Evolutionary conservation across 2,329 filamentous ascomycete species (phyloP).

Genomic region (Fusarium sp.): DNA sequence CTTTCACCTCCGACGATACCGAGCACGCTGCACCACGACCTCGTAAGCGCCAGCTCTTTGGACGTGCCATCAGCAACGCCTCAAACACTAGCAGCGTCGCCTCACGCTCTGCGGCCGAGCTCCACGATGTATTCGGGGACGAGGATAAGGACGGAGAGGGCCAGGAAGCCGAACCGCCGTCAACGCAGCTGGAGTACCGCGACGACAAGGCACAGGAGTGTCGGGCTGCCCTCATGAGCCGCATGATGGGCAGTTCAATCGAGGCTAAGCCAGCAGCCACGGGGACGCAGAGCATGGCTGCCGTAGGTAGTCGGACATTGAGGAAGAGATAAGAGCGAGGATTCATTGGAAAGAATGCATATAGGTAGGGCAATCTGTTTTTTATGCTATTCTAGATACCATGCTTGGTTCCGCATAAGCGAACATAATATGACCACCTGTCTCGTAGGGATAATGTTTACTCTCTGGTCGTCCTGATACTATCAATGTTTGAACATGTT

Average conservation of each 20-base stretch:
- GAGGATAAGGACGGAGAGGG: conserved; percentile 40
- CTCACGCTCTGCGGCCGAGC: conserved; percentile 53
- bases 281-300: conserved; percentile 12
- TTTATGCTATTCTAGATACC: conserved; percentile 1
- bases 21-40: conserved; percentile 39
- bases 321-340: conserved; percentile 35
- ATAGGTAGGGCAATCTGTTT: conserved; percentile 7
- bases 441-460: background rate
- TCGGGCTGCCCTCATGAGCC: conserved; percentile 58
- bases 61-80: conserved; percentile 68
- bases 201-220: conserved; percentile 60
- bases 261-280: conserved; percentile 29
- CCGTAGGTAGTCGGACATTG: conserved; percentile 35
- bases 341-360: conserved; percentile 2
- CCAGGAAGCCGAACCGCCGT: conserved; percentile 52
- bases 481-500: background rate
- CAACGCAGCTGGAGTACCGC: conserved; percentile 66
- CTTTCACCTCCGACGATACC: conserved; percentile 29
- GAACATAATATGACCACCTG: background rate
- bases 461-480: background rate
- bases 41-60: conserved; percentile 63
- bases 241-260: conserved; percentile 51
- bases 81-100: conserved; percentile 62
- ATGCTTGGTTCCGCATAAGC: background rate
- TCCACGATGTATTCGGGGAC: conserved; percentile 43